These are phyloP conservation scores for Suillus subalutaceus DNA, from an alignment of 768 basidiomycete species.

Conservation along the genomic window DNA sequence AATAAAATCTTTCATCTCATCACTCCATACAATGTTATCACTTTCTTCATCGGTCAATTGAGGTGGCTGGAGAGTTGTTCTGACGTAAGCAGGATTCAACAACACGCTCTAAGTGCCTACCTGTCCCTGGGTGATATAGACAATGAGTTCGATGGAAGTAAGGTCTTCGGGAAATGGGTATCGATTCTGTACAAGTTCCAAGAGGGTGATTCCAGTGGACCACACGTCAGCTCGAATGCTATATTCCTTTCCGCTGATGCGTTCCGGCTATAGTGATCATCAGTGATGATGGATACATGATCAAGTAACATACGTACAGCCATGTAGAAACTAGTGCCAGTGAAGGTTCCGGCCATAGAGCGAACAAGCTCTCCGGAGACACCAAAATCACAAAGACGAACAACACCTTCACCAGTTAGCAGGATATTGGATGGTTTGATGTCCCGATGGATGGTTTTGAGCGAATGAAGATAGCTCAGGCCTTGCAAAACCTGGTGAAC, in stretches of 20 bases:
- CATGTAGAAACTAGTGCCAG: slow-evolving; percentile 98
- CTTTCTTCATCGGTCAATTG: slow-evolving; percentile 75
- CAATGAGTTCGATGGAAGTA: slow-evolving; percentile 92
- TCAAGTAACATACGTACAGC: slow-evolving; percentile 64
- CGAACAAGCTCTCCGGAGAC: slow-evolving; percentile 95
- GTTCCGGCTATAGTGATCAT: slow-evolving; percentile 69
- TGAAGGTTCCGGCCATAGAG: slow-evolving; percentile 92
- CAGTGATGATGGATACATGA: not conserved
- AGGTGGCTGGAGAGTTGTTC: slow-evolving; percentile 59
- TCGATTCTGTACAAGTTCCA: slow-evolving; percentile 91
- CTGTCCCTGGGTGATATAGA: slow-evolving; percentile 83
- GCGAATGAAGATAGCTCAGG: slow-evolving; percentile 89
- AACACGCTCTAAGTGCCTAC: slow-evolving; percentile 39
- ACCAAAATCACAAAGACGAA: slow-evolving; percentile 95
- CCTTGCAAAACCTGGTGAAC: slow-evolving; percentile 76
- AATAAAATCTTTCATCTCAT: slow-evolving; percentile 92
- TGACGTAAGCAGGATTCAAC: slow-evolving; percentile 22
- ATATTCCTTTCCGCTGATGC: slow-evolving; percentile 90
- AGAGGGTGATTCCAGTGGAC: slow-evolving; percentile 93
- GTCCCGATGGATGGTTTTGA: slow-evolving; percentile 93
- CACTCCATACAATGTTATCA: slow-evolving; percentile 60
- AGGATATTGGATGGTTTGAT: slow-evolving; percentile 95
- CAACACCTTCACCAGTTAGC: slow-evolving; percentile 82
- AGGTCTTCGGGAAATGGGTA: slow-evolving; percentile 95
- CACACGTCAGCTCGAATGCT: slow-evolving; percentile 97